A percentile compares a stretch with the other conserved stretches of the same genome.
These are phyloP conservation scores for Leptographium lundbergii DNA, from an alignment of 2,329 filamentous ascomycete species.

Conservation along the genomic window DNA sequence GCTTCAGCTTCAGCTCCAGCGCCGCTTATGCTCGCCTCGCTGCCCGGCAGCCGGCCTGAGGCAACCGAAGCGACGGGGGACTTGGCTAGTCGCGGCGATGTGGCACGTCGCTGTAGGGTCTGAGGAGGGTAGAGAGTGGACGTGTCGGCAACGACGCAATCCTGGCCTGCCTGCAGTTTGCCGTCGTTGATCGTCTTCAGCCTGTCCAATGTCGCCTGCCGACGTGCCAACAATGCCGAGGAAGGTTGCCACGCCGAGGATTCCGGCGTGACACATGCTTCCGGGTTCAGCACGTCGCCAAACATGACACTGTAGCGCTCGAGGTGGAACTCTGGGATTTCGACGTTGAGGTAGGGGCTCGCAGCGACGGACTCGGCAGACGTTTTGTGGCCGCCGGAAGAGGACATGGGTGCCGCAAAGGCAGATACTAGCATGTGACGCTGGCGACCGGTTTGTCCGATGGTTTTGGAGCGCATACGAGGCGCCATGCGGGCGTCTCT, in stretches of 20 bases:
- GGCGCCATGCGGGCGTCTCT: slow-evolving; percentile 4
- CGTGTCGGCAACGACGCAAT: neutral
- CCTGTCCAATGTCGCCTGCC: slow-evolving; percentile 46
- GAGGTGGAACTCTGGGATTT: slow-evolving; percentile 69
- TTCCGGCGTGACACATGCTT: neutral
- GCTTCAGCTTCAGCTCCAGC: too few species aligned
- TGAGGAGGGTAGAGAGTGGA: neutral
- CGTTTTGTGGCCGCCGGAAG: neutral
- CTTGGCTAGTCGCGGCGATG: slow-evolving; percentile 32
- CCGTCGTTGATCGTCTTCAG: slow-evolving; percentile 41
- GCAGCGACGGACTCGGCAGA: neutral
- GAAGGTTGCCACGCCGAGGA: slow-evolving; percentile 14
- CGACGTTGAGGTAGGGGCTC: slow-evolving; percentile 50
- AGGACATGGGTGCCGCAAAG: neutral
- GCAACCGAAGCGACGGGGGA: slow-evolving; percentile 36
- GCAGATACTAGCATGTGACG: neutral
- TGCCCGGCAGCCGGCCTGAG: slow-evolving; percentile 21
- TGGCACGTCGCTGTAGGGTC: slow-evolving; percentile 26
- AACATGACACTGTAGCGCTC: slow-evolving; percentile 96
- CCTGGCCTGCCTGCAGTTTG: slow-evolving; percentile 21
- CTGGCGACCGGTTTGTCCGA: slow-evolving; percentile 10
- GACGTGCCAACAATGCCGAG: slow-evolving; percentile 37
- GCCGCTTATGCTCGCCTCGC: neutral
- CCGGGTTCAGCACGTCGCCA: slow-evolving; percentile 49
- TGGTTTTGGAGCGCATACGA: slow-evolving; percentile 10